These are phyloP conservation scores for Symbiodinium natans DNA, from an alignment of 73 alveolate genomes.

Conservation along the genomic window DNA sequence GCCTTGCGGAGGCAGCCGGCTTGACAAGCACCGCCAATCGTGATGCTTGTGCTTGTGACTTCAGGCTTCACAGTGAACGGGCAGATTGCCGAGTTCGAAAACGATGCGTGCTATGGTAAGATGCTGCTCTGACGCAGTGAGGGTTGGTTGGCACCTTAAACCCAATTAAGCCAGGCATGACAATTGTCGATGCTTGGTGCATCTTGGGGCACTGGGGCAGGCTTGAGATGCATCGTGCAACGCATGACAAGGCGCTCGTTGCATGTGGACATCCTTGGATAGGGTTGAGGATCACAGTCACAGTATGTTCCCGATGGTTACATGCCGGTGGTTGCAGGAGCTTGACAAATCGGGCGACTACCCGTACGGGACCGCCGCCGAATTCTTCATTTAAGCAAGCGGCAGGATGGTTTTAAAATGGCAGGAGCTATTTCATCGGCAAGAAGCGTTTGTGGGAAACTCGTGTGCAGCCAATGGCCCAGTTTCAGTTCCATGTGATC, in stretches of 20 bases:
- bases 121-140: neutral
- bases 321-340: slow-evolving; percentile 23
- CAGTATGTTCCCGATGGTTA: neutral
- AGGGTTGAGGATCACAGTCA: neutral
- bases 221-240: slow-evolving; percentile 86
- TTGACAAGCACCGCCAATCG: too few relatives aligned
- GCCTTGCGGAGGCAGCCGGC: slow-evolving; percentile 35
- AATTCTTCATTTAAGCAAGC: too few relatives aligned
- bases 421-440: slow-evolving; percentile 59
- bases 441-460: slow-evolving; percentile 92
- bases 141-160: neutral
- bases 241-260: slow-evolving; percentile 42
- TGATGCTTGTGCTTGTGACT: neutral
- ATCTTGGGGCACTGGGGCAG: too few relatives aligned
- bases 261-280: neutral
- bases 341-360: slow-evolving; percentile 74
- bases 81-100: slow-evolving; percentile 67
- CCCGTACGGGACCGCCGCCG: slow-evolving; percentile 44
- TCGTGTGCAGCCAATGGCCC: slow-evolving; percentile 53
- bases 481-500: neutral
- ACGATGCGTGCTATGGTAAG: slow-evolving; percentile 65
- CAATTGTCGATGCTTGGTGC: neutral
- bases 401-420: neutral
- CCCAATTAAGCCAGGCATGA: neutral
- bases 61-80: slow-evolving; percentile 48